A percentile compares a stretch with the other conserved stretches of the same genome.
phyloP scores from a whole-genome alignment of 768 basidiomycete species.

The Nevesoporus exiguus region DNA sequence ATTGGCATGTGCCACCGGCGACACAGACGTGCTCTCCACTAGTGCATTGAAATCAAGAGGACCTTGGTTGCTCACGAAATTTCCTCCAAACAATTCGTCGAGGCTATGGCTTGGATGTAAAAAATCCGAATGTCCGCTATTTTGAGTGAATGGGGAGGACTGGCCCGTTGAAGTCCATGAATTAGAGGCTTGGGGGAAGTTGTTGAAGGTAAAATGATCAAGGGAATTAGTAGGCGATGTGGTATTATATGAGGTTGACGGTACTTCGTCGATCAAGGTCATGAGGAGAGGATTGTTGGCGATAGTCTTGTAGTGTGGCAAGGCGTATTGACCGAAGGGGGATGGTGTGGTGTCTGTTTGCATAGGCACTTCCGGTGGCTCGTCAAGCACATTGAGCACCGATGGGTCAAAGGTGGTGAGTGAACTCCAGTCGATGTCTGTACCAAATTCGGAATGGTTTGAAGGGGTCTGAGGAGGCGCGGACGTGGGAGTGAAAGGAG shows the following conservation, averaged over 20 bases:
- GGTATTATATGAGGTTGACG: slow-evolving; percentile 22
- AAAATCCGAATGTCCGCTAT: slow-evolving; percentile 22
- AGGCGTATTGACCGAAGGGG: slow-evolving; percentile 46
- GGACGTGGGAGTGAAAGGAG: slow-evolving; percentile 21
- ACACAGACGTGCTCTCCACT: slow-evolving; percentile 29
- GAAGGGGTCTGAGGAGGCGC: slow-evolving; percentile 34
- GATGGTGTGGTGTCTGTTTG: slow-evolving; percentile 49
- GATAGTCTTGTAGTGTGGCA: slow-evolving; percentile 67
- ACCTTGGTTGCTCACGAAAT: slow-evolving; percentile 31
- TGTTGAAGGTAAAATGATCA: slow-evolving; percentile 45
- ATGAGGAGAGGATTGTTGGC: slow-evolving; percentile 83
- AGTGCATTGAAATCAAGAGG: slow-evolving; percentile 34
- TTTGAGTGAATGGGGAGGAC: slow-evolving; percentile 19
- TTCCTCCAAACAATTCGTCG: slow-evolving; percentile 47
- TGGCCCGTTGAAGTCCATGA: slow-evolving; percentile 22
- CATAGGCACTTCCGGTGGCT: slow-evolving; percentile 57
- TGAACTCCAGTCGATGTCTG: slow-evolving; percentile 58
- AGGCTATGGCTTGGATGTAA: slow-evolving; percentile 27
- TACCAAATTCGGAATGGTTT: slow-evolving; percentile 17
- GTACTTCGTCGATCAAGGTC: slow-evolving; percentile 65
- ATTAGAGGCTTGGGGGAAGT: slow-evolving; percentile 36
- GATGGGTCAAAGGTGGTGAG: slow-evolving; percentile 68
- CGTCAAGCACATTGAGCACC: slow-evolving; percentile 63
- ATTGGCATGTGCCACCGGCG: slow-evolving; percentile 49
- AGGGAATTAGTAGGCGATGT: slow-evolving; percentile 20